Percentiles rank a stretch among this genome's conserved stretches.
phyloP scores from a whole-genome alignment of 1,139 yeast species.

The Arxiozyma bovina region DNA sequence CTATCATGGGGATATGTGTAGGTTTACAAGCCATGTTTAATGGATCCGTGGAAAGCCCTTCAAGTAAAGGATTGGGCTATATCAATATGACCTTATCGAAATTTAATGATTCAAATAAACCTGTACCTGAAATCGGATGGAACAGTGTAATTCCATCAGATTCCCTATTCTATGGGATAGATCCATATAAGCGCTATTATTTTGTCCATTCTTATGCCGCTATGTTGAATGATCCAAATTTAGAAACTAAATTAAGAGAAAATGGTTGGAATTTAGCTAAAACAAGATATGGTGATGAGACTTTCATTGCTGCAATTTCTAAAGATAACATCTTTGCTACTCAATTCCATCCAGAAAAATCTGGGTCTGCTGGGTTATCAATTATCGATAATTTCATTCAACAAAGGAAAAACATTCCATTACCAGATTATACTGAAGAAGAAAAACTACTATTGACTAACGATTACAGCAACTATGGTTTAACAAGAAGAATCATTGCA shows the following conservation, averaged over 20 bases:
- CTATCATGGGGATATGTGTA: slow-evolving; percentile 94
- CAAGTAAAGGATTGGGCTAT: slow-evolving; percentile 46
- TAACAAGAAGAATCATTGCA: slow-evolving; percentile 86
- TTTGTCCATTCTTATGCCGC: slow-evolving; percentile 94
- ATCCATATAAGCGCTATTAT: slow-evolving; percentile 64
- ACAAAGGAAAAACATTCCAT: slow-evolving; percentile 34
- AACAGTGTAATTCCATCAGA: slow-evolving; percentile 39
- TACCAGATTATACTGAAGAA: slow-evolving; percentile 16
- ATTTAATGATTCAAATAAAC: slow-evolving; percentile 56
- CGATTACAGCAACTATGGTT: slow-evolving; percentile 54
- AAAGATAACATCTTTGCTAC: slow-evolving; percentile 81
- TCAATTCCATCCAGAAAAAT: slow-evolving; percentile 96
- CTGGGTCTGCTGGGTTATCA: slow-evolving; percentile 80
- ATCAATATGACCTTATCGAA: slow-evolving; percentile 46
- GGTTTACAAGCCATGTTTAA: slow-evolving; percentile 79
- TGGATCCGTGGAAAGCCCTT: slow-evolving; percentile 67
- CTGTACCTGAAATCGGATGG: slow-evolving; percentile 98
- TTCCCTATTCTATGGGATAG: slow-evolving; percentile 47
- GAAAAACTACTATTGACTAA: slow-evolving; percentile 24
- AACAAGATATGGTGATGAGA: slow-evolving; percentile 69
- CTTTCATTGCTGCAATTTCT: slow-evolving; percentile 73
- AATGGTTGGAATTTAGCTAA: slow-evolving; percentile 74
- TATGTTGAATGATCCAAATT: slow-evolving; percentile 36
- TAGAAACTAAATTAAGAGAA: slow-evolving; percentile 29
- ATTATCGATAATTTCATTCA: slow-evolving; percentile 64